These are phyloP conservation scores for Nemania abortiva DNA, from an alignment of 2,329 filamentous ascomycete genomes.

Conservation along the genomic window DNA sequence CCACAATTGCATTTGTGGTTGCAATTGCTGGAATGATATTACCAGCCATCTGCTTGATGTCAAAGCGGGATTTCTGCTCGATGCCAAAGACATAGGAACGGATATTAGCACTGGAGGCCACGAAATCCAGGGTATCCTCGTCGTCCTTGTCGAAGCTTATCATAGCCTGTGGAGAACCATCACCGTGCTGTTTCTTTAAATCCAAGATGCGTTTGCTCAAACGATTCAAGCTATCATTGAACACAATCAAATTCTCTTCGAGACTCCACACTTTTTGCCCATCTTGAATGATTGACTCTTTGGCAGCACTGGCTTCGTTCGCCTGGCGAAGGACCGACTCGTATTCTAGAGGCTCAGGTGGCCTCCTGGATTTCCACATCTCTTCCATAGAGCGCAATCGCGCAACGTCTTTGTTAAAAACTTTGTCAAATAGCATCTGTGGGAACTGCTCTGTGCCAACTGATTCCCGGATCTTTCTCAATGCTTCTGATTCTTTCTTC, in stretches of 20 bases:
- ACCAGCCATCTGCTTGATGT: constrained; percentile 98
- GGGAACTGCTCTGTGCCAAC: constrained; percentile 84
- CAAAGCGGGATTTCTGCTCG: constrained; percentile 88
- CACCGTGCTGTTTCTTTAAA: constrained; percentile 63
- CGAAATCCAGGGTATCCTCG: constrained; percentile 93
- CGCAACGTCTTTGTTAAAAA: constrained; percentile 87
- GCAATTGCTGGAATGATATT: constrained; percentile 99
- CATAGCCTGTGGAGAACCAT: constrained; percentile 67
- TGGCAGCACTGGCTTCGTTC: constrained; percentile 60
- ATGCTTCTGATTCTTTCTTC: constrained; percentile 82
- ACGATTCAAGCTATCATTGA: constrained; percentile 83
- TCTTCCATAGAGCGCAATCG: constrained; percentile 88
- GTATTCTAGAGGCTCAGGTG: constrained; percentile 80
- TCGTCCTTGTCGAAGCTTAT: constrained; percentile 98
- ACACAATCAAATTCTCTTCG: constrained; percentile 86
- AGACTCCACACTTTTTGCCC: constrained; percentile 86
- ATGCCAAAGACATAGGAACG: constrained; percentile 91
- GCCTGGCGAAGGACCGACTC: constrained; percentile 68
- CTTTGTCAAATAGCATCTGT: constrained; percentile 88
- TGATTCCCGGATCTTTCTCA: constrained; percentile 84
- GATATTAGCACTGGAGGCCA: constrained; percentile 89
- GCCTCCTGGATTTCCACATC: constrained; percentile 90
- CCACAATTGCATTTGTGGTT: constrained; percentile 96
- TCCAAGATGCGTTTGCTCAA: constrained; percentile 79
- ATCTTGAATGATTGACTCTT: constrained; percentile 68